Base-by-base conservation (phyloP, 495 filamentous ascomycete species). In the Penicillium arizonense region DNA sequence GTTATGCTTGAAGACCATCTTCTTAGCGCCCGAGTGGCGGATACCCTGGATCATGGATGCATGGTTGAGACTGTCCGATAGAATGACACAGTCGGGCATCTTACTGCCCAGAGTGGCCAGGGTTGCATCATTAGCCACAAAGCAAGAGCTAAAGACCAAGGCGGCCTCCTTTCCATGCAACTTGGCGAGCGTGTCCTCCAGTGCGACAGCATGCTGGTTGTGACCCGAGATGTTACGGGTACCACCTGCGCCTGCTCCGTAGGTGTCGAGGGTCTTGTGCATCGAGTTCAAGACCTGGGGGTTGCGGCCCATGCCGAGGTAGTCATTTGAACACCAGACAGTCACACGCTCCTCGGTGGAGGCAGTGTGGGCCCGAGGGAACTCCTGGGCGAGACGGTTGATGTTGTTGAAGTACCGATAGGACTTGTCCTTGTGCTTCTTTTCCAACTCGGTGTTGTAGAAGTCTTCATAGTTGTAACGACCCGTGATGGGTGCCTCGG, bases 351-450 rank as follows among this genome's bases (percentile, higher is more conserved):
- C 89, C 56, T 96, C 88, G 59, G 81, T 81, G 40, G 77, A 85
- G 12, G 91, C 80, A 74, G 94, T 94, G 69, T 98, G 94, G 14
- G 94, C 94, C 36, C 88, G 89, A 20, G 94, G 94, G 63, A 98
- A 98, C 55, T 97, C 90, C 74, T 95, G 87, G 50, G 95, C 94
- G 52, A 98, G 79, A 20, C 94, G 90, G 67, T 98, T 98, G 85
- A 98, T 98, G 78, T 98, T 98, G 79, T 98, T 98, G 83, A 98
- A 98, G 78, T 98, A 97, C 61, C 94, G 90, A 77, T 98, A 98
- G 34, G 90, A 96, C 77, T 96, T 97, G 79, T 98, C 95, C 78
- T 96, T 91, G 82, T 96, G 95, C 74, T 98, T 98, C 85, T 96
- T 97, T 59, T 95, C 90, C 52, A 98, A 74, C 67, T 98, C 93